A percentile compares a stretch with the other conserved stretches of the same genome.
These are phyloP conservation scores for Exophiala alcalophila DNA, from an alignment of 2,329 filamentous ascomycete genomes.

Conservation along the genomic window DNA sequence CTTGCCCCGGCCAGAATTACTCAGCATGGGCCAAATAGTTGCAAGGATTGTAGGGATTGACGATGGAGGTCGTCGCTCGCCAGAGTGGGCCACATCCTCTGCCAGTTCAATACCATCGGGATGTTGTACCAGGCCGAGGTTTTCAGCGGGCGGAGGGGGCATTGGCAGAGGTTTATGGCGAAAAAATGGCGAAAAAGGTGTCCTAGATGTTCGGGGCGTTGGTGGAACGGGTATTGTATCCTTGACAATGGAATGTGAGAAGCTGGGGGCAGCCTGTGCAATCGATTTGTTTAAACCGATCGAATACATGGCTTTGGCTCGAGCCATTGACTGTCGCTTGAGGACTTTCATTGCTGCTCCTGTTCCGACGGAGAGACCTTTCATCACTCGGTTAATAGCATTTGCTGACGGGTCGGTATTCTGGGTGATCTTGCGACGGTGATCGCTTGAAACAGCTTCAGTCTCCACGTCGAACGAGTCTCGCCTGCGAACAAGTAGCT, in stretches of 20 bases:
- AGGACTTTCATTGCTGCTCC: slow-evolving; percentile 13
- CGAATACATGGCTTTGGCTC: slow-evolving; percentile 17
- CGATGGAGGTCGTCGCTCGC: slow-evolving; percentile 5
- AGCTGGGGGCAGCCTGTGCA: too few species aligned
- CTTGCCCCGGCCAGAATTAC: slow-evolving; percentile 49
- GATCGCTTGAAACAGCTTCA: background rate
- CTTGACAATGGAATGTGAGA: background rate
- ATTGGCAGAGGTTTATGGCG: slow-evolving; percentile 18
- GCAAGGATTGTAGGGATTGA: slow-evolving; percentile 56
- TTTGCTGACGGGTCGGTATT: background rate
- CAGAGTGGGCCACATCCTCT: too few species aligned
- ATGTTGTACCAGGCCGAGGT: background rate
- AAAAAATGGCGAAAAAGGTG: too few species aligned
- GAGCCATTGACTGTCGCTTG: slow-evolving; percentile 19
- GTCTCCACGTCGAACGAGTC: slow-evolving; percentile 13
- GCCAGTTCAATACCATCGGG: background rate
- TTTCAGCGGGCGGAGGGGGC: slow-evolving; percentile 6
- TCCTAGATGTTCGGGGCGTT: background rate
- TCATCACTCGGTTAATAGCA: slow-evolving; percentile 1
- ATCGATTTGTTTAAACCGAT: background rate
- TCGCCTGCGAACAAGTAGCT: background rate
- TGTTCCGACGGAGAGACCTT: slow-evolving; percentile 1
- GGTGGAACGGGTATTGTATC: background rate
- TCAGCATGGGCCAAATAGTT: slow-evolving; percentile 69
- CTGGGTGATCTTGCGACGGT: background rate